Percentiles rank a stretch among this genome's conserved stretches.
These are phyloP conservation scores for Ambrosiella xylebori DNA, from an alignment of 2,329 filamentous ascomycete genomes.

Conservation along the genomic window DNA sequence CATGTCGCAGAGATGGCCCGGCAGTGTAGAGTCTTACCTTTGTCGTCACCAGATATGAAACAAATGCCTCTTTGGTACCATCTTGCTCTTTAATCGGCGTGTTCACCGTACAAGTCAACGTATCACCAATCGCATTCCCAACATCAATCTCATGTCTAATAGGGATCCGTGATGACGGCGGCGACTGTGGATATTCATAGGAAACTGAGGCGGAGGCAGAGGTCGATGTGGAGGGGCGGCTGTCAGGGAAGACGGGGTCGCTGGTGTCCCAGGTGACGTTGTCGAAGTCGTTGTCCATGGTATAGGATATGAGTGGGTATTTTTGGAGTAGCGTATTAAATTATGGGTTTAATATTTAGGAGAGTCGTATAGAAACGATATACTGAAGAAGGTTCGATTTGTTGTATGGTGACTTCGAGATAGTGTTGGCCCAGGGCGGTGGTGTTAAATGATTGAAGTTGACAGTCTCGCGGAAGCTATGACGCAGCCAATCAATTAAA, in stretches of 20 bases:
- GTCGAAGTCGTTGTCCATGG: slow-evolving; percentile 56
- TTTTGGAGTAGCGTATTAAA: not conserved
- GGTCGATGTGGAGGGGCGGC: not conserved
- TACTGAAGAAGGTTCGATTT: not conserved
- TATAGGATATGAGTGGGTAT: slow-evolving; percentile 12
- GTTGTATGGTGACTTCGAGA: too few relatives aligned
- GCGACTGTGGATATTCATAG: slow-evolving; percentile 5
- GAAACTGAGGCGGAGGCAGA: slow-evolving; percentile 5
- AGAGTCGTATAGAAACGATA: not conserved
- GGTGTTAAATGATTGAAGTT: too few relatives aligned
- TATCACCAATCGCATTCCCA: slow-evolving; percentile 23
- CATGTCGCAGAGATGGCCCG: not conserved
- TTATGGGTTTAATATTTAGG: not conserved
- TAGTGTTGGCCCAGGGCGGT: too few relatives aligned
- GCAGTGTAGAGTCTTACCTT: slow-evolving; percentile 35
- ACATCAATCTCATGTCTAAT: slow-evolving; percentile 10
- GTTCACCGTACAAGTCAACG: slow-evolving; percentile 67
- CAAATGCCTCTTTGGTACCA: slow-evolving; percentile 88
- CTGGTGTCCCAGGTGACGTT: slow-evolving; percentile 64
- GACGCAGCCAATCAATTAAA: not conserved
- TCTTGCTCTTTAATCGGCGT: slow-evolving; percentile 88
- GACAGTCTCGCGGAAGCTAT: not conserved
- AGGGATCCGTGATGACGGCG: not conserved
- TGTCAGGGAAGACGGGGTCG: slow-evolving; percentile 23
- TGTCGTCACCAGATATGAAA: slow-evolving; percentile 88